phyloP scores from a whole-genome alignment of 1,284 basidiomycete species.

The Flammula alnicola region DNA sequence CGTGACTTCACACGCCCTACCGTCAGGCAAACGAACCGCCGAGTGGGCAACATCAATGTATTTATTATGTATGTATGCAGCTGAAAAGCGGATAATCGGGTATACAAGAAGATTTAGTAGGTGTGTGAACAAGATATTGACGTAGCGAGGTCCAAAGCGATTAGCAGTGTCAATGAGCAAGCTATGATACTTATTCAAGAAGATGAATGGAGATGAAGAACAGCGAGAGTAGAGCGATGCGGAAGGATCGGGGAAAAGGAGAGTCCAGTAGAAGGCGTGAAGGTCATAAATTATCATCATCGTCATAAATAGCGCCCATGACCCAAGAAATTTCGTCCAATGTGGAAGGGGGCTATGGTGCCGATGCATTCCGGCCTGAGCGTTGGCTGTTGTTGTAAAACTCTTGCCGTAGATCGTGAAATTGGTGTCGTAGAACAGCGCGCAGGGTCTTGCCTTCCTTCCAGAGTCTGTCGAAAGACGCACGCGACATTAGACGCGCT shows the following conservation, averaged over 20 bases:
- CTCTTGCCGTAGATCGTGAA: slow-evolving; percentile 28
- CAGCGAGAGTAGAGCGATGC: too few relatives aligned
- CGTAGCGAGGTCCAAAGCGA: too few relatives aligned
- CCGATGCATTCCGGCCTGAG: slow-evolving; percentile 17
- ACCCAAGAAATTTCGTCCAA: too few relatives aligned
- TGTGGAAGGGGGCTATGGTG: slow-evolving; percentile 22
- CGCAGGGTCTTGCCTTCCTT: slow-evolving; percentile 36
- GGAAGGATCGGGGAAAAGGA: slow-evolving; percentile 1
- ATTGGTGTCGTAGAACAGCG: slow-evolving; percentile 30
- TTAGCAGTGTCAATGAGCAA: too few relatives aligned
- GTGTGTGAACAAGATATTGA: too few relatives aligned
- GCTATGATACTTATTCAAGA: too few relatives aligned
- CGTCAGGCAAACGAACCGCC: too few relatives aligned
- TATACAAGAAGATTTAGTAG: too few relatives aligned
- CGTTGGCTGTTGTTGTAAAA: slow-evolving; percentile 25
- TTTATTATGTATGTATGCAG: too few relatives aligned
- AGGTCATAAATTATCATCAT: slow-evolving; percentile 17
- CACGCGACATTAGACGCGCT: slow-evolving; percentile 23
- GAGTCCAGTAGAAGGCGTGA: slow-evolving; percentile 4
- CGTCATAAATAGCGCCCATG: slow-evolving; percentile 13
- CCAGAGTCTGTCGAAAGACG: slow-evolving; percentile 35
- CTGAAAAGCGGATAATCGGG: too few relatives aligned
- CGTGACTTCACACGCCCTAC: slow-evolving; percentile 17
- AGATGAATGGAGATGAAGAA: too few relatives aligned
- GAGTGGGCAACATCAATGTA: too few relatives aligned